These are phyloP conservation scores for Oidiodendron maius DNA, from an alignment of 495 filamentous ascomycete species.

Conservation along the genomic window DNA sequence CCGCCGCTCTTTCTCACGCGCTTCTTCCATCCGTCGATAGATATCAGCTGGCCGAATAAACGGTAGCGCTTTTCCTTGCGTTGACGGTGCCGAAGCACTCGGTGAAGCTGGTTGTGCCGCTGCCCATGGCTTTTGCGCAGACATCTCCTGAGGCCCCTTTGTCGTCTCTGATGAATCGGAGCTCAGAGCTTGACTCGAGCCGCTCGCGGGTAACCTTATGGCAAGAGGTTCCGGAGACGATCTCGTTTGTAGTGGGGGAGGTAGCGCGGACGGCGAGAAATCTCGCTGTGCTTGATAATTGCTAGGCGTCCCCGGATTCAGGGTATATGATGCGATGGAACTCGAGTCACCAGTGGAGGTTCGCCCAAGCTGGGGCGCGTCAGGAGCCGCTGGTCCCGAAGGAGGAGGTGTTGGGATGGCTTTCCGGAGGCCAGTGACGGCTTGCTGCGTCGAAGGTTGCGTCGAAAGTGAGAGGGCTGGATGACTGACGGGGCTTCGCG, in stretches of 20 bases:
- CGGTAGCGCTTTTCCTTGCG: constrained; percentile 41
- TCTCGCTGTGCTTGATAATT: constrained; percentile 31
- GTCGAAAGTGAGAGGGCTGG: constrained; percentile 12
- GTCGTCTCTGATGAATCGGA: constrained; percentile 21
- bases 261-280: constrained; percentile 34
- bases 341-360: background rate
- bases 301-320: constrained; percentile 4
- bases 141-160: constrained; percentile 6
- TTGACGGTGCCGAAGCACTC: constrained; percentile 7
- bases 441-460: constrained; percentile 2
- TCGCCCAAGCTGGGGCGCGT: background rate
- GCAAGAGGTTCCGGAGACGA: constrained; percentile 9
- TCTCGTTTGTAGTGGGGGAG: constrained; percentile 26
- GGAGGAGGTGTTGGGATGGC: constrained; percentile 10
- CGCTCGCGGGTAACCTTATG: constrained; percentile 49
- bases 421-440: constrained; percentile 11
- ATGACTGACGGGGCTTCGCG: constrained; percentile 6
- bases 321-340: constrained; percentile 7
- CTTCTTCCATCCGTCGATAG: constrained; percentile 67
- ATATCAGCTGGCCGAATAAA: constrained; percentile 76
- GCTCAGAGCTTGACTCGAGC: constrained; percentile 41
- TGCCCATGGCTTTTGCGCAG: constrained; percentile 24
- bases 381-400: constrained; percentile 9
- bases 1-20: constrained; percentile 56
- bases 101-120: constrained; percentile 32